Evolutionary conservation across 2,329 filamentous ascomycete genomes (phyloP).

Genomic region (Penicillium rolfsii): DNA sequence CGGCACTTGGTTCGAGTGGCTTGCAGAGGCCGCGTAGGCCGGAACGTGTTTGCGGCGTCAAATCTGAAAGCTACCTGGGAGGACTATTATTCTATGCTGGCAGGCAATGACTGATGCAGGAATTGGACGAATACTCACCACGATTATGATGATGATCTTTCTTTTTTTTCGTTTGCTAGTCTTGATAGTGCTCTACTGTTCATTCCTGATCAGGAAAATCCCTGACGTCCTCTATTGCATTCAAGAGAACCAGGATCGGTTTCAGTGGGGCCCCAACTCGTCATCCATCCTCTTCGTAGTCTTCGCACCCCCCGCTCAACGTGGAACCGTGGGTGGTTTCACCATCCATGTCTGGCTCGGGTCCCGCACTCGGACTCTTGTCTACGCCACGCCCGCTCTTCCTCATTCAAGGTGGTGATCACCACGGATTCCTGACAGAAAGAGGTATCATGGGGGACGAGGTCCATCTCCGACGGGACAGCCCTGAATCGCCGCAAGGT

Average conservation of each 20-base stretch:
- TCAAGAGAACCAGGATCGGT: neutral
- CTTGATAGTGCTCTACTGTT: neutral
- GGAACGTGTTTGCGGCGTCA: neutral
- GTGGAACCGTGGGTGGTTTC: slow-evolving; percentile 11
- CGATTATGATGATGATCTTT: neutral
- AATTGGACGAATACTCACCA: neutral
- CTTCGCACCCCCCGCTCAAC: neutral
- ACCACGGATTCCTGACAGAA: neutral
- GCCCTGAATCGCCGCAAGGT: neutral
- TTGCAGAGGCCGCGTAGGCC: slow-evolving; percentile 2
- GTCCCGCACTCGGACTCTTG: neutral
- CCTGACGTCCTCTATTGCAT: neutral
- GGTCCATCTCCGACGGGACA: neutral
- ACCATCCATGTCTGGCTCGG: slow-evolving; percentile 2
- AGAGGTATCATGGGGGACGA: neutral
- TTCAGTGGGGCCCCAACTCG: slow-evolving; percentile 18
- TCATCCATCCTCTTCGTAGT: slow-evolving; percentile 14
- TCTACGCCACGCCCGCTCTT: neutral
- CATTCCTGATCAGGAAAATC: neutral
- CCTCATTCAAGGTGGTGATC: neutral
- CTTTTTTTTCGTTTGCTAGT: neutral
- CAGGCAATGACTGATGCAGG: neutral
- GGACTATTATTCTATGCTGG: neutral
- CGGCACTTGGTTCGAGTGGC: slow-evolving; percentile 2
- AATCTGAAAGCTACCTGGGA: neutral